Evolutionary conservation across 2,329 filamentous ascomycete genomes (phyloP), one percentile per base, ranked within the genome.

Genomic region (Colletotrichum zoysiae): DNA sequence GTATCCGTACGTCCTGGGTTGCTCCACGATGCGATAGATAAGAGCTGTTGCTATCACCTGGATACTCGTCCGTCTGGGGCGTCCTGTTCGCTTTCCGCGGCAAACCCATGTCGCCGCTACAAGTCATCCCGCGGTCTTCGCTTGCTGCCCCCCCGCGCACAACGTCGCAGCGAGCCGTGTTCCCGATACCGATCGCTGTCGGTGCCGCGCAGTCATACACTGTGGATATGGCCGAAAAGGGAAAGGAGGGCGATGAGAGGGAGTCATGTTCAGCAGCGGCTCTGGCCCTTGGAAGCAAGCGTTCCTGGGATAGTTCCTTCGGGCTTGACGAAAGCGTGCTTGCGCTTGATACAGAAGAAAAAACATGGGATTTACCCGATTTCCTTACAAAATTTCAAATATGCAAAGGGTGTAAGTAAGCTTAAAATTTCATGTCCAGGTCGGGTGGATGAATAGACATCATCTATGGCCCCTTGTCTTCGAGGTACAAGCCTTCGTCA

Each of bases 401-500:
- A 46, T 59, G 40, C 14, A 26, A 16, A 30, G 16, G 14, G 50
- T 26, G 16, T 33, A 20, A 16, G 30, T 30, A 1, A 8, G 50
- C 14, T 14, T 18, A 0, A 18, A 53, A 7, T 5, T 30, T 3
- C 11, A 23, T 5, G 5, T 56, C 23, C 30, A 5, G 20, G 1
- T 55, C 12, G 30, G 30, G 30, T 2, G 5, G 2, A 20, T 38
- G 20, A 1, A 38, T 8, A 7, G 20, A 14, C 33, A n/a, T 14
- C 5, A n/a, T 30, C 33, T n/a, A 30, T 16, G 33, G 14, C 18
- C 4, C 9, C 20, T 60, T 53, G 18, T 70, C 55, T 30, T 71
- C 57, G 5, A 57, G 56, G 57, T 71, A 71, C 64, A 71, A 40
- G 3, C 68, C 68, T 26, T 71, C 68, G 16, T 62, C 68, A 4